These are phyloP conservation scores for Tricholoma sp. DNA, from an alignment of 768 basidiomycete genomes.

Conservation along the genomic window DNA sequence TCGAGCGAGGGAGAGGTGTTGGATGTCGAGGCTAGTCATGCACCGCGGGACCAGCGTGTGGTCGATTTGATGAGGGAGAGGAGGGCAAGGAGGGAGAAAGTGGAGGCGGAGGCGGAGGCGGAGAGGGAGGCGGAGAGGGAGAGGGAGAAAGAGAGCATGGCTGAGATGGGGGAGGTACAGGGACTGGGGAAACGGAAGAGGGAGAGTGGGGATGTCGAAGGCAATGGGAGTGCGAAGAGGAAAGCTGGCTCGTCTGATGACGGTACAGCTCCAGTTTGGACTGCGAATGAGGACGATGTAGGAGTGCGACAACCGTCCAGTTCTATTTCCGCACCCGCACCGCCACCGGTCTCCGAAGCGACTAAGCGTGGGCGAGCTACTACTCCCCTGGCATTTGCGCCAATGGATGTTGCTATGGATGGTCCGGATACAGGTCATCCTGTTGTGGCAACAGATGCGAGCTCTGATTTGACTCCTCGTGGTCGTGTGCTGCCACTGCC, in stretches of 20 bases:
- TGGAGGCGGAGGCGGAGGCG: background rate
- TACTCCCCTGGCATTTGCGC: background rate
- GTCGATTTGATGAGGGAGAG: background rate
- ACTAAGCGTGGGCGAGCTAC: background rate
- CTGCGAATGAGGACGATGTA: background rate
- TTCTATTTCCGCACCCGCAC: background rate
- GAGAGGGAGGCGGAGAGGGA: background rate
- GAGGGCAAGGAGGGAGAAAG: background rate
- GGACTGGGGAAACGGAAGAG: background rate
- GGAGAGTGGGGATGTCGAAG: background rate
- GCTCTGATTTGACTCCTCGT: no score
- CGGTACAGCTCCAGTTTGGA: background rate
- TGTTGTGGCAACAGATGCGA: no score
- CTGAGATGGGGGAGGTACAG: background rate
- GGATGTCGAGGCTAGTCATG: no score
- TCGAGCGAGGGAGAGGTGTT: background rate
- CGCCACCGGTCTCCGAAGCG: background rate
- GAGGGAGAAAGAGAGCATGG: no score
- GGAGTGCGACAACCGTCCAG: background rate
- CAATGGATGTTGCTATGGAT: background rate
- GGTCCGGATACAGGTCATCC: background rate
- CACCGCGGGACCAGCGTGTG: no score
- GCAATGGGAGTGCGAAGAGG: background rate
- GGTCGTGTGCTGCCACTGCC: no score
- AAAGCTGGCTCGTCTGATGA: background rate